Evolutionary conservation across 805 yeast genomes (phyloP).

Genomic region (Saccharomycopsis fodiens): DNA sequence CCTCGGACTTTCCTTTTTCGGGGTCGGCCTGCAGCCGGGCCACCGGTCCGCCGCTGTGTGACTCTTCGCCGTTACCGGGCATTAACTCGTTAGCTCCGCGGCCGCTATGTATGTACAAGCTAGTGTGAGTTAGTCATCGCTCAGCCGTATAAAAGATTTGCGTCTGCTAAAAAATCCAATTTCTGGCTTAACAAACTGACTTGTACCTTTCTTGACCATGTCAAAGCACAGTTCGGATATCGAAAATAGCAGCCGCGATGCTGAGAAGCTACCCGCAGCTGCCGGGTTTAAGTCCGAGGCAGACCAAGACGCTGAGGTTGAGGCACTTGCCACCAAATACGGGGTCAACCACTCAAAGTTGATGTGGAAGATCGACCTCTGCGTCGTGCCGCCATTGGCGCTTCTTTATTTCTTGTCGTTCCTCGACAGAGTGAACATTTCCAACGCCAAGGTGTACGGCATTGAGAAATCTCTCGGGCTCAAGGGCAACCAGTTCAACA

Average conservation of each 20-base stretch:
- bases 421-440: constrained; percentile 74
- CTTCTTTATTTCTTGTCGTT: constrained; percentile 68
- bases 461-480: constrained; percentile 48
- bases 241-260: neutral
- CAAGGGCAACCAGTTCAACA: constrained; percentile 52
- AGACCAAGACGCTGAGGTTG: constrained; percentile 7
- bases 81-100: too few species aligned
- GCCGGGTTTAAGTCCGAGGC: neutral
- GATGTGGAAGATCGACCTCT: constrained; percentile 56
- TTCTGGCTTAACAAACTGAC: too few species aligned
- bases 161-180: too few species aligned
- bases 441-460: constrained; percentile 74
- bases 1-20: too few species aligned
- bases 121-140: too few species aligned
- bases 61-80: too few species aligned
- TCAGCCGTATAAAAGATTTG: too few species aligned
- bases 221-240: neutral
- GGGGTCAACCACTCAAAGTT: constrained; percentile 46
- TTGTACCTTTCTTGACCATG: neutral
- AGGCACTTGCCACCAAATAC: constrained; percentile 26
- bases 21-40: too few species aligned
- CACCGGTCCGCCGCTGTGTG: too few species aligned
- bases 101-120: too few species aligned
- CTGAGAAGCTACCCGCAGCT: neutral
- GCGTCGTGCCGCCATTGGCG: constrained; percentile 60